phyloP scores from a whole-genome alignment of 2,329 filamentous ascomycete genomes.

The Fusarium circinatum region DNA sequence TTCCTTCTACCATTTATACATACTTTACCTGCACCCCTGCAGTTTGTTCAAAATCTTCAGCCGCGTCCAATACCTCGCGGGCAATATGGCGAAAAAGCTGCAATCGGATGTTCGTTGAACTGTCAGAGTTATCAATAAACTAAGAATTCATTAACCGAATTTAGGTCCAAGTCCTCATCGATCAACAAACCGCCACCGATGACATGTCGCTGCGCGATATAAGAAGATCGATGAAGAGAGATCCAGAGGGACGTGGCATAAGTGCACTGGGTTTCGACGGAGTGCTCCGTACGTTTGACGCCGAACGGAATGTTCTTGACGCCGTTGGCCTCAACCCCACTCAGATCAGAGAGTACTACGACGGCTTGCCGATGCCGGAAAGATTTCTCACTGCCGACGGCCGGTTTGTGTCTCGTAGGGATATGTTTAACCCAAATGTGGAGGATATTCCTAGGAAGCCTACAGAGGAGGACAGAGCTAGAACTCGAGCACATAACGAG shows the following conservation, averaged over 20 bases:
- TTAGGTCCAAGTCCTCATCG: neutral
- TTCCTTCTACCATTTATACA: too few species aligned
- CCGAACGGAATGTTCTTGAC: neutral
- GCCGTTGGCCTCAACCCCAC: neutral
- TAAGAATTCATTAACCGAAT: neutral
- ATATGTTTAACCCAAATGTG: neutral
- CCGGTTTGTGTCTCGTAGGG: neutral
- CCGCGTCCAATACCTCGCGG: neutral
- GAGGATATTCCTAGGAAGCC: neutral
- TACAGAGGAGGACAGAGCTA: neutral
- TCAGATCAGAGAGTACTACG: neutral
- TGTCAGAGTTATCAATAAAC: fast-evolving
- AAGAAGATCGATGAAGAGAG: neutral
- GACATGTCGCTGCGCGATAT: neutral
- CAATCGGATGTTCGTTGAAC: neutral
- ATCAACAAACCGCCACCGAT: neutral
- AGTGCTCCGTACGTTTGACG: neutral
- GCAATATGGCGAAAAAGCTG: neutral
- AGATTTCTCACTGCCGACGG: neutral
- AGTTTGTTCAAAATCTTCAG: neutral
- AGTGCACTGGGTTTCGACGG: slow-evolving; percentile 1
- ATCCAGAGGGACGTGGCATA: neutral
- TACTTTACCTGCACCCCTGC: neutral
- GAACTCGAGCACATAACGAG: neutral
- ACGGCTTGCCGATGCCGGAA: neutral